Conservation (phyloP, 208 protist genomes). For the Trypanosoma melophagium region DNA sequence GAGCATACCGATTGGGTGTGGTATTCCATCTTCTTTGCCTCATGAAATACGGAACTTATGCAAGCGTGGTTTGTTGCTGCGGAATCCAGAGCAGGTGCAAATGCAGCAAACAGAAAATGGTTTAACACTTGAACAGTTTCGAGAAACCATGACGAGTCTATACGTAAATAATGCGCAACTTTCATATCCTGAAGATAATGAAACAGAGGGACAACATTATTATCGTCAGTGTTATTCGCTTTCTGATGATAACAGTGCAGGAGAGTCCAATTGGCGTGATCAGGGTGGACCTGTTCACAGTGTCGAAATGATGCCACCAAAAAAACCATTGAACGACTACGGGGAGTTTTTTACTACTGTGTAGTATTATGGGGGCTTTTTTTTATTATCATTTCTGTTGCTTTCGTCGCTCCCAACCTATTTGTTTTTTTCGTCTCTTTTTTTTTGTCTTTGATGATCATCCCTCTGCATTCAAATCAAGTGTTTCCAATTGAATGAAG, state of each 20-base stretch:
- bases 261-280: not conserved
- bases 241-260: not conserved
- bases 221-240: not conserved
- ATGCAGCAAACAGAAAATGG: not conserved
- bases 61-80: constrained; percentile 4
- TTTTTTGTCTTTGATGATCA: constrained; percentile 4
- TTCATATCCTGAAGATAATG: not conserved
- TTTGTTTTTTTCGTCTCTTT: not conserved
- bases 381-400: constrained; percentile 1
- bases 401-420: not conserved
- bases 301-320: not conserved
- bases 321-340: constrained; percentile 3
- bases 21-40: constrained; percentile 34
- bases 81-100: not conserved
- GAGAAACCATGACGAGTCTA: not conserved
- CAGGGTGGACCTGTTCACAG: not conserved
- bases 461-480: too few relatives aligned
- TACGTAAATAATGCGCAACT: not conserved
- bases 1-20: constrained; percentile 33
- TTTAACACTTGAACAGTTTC: constrained; percentile 9
- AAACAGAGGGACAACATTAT: not conserved
- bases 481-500: too few relatives aligned
- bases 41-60: constrained; percentile 19
- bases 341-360: constrained; percentile 2
- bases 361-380: not conserved